Conservation (phyloP, 495 filamentous ascomycete genomes). For the Oidiodendron maius region DNA sequence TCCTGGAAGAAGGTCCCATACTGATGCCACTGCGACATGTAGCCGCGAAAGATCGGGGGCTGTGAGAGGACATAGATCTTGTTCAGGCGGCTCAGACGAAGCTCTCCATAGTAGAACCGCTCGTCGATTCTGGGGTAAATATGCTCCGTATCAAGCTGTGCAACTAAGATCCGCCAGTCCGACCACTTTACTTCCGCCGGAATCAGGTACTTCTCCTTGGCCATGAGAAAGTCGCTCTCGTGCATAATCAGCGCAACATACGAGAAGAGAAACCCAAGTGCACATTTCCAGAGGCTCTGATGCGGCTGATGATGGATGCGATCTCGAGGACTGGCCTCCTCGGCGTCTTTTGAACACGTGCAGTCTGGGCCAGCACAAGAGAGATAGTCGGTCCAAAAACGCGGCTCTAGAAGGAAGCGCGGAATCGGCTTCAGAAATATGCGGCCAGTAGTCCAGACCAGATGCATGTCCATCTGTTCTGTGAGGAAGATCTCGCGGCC, state of each 20-base stretch:
- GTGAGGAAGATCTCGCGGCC: conserved; percentile 38
- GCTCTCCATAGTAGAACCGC: conserved; percentile 36
- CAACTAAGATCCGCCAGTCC: conserved; percentile 5
- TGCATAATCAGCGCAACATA: conserved; percentile 33
- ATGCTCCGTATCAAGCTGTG: not conserved
- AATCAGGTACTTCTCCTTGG: conserved; percentile 20
- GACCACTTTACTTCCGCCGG: conserved; percentile 22
- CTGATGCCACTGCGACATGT: too few relatives aligned
- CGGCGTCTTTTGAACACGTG: not conserved
- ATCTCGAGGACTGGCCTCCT: not conserved
- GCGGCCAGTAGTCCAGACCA: conserved; percentile 45
- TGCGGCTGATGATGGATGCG: not conserved
- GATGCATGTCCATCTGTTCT: conserved; percentile 46
- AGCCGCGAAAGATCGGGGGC: too few relatives aligned
- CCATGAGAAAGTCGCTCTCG: conserved; percentile 35
- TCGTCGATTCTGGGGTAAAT: not conserved
- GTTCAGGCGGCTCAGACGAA: conserved; percentile 34
- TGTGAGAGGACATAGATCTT: too few relatives aligned
- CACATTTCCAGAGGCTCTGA: conserved; percentile 4
- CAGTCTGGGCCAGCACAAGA: conserved; percentile 5
- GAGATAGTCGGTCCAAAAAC: conserved; percentile 40
- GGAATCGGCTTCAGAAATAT: conserved; percentile 57
- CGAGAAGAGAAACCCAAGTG: conserved; percentile 35
- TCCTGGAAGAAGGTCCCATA: conserved; percentile 27
- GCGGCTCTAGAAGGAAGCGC: conserved; percentile 35